Evolutionary conservation across 139 green algal species (phyloP).

Genomic region (Volvox africanus): DNA sequence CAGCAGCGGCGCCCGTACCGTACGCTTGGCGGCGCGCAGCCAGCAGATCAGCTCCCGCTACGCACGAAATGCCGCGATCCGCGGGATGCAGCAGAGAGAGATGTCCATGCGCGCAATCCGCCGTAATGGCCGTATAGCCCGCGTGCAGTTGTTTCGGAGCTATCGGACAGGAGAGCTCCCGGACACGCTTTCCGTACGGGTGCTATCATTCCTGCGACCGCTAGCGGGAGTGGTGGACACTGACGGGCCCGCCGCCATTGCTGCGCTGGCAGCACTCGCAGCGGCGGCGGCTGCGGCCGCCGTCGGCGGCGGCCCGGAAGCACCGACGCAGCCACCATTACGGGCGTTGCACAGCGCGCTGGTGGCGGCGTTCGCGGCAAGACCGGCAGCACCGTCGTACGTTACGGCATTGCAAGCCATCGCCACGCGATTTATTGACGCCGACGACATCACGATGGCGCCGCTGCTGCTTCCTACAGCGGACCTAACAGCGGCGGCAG

Average conservation of each 20-base stretch:
- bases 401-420: slow-evolving; percentile 31
- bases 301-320: neutral
- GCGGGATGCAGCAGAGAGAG: neutral
- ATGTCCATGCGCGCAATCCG: neutral
- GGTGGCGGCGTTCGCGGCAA: neutral
- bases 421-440: slow-evolving; percentile 7
- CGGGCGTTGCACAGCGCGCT: neutral
- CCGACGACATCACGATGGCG: neutral
- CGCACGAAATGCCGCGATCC: neutral
- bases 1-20: neutral
- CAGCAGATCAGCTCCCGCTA: neutral
- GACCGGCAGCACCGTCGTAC: slow-evolving; percentile 7
- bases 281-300: neutral
- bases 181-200: neutral
- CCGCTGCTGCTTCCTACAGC: slow-evolving; percentile 10
- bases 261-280: slow-evolving; percentile 28
- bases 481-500: slow-evolving; percentile 30
- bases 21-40: slow-evolving; percentile 2
- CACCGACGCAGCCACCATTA: neutral
- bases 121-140: neutral
- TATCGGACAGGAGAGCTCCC: slow-evolving; percentile 42
- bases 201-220: slow-evolving; percentile 17
- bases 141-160: slow-evolving; percentile 8
- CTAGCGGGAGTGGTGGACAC: neutral
- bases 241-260: slow-evolving; percentile 16